These are phyloP conservation scores for Sporobolomyces roseus DNA, from an alignment of 768 basidiomycete species.

Conservation along the genomic window DNA sequence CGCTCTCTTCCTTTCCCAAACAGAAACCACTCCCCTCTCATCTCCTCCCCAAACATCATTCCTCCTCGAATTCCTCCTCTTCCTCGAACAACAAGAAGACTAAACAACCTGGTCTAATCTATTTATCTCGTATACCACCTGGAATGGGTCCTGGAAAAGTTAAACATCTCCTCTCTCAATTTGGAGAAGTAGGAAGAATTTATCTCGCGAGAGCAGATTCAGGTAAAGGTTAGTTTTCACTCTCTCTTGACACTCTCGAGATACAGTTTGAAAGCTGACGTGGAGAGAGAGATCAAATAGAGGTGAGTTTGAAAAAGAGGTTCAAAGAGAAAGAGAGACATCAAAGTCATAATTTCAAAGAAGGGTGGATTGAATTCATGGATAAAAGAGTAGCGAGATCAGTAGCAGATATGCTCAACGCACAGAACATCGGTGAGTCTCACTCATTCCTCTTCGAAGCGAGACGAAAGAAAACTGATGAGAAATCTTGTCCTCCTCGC, in stretches of 20 bases:
- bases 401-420: slow-evolving; percentile 92
- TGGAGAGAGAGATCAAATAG: not conserved
- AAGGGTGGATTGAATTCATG: slow-evolving; percentile 98
- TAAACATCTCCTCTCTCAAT: slow-evolving; percentile 80
- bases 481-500: too few species aligned
- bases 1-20: not conserved
- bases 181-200: slow-evolving; percentile 86
- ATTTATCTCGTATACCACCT: slow-evolving; percentile 93
- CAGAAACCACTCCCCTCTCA: slow-evolving; percentile 18
- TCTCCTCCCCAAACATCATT: slow-evolving; percentile 25
- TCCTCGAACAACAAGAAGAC: slow-evolving; percentile 16
- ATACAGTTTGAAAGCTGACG: slow-evolving; percentile 4
- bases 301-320: slow-evolving; percentile 18
- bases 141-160: slow-evolving; percentile 97
- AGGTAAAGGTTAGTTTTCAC: slow-evolving; percentile 24
- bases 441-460: too few species aligned
- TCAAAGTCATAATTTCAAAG: slow-evolving; percentile 64
- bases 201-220: slow-evolving; percentile 56
- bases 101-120: slow-evolving; percentile 70
- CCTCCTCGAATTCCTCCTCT: slow-evolving; percentile 21
- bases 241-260: not conserved
- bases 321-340: slow-evolving; percentile 41
- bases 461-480: too few species aligned
- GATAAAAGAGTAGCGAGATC: slow-evolving; percentile 86
- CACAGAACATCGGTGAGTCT: slow-evolving; percentile 84